Evolutionary conservation across 805 yeast genomes (phyloP).

Genomic region (Candida insectorum): DNA sequence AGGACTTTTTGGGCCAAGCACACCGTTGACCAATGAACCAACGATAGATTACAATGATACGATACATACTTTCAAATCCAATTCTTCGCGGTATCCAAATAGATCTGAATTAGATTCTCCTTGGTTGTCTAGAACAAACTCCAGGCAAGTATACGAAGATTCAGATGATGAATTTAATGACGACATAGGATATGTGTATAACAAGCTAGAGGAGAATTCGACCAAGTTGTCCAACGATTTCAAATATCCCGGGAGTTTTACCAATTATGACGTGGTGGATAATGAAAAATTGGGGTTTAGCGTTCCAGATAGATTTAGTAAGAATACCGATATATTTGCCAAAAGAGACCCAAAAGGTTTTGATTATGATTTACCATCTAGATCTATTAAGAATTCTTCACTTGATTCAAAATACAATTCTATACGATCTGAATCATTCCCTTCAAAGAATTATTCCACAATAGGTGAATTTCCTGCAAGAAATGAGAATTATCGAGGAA

Average conservation of each 20-base stretch:
- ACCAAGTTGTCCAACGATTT: constrained; percentile 4
- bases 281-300: constrained; percentile 1
- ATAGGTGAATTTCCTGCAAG: too few relatives aligned
- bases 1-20: constrained; percentile 15
- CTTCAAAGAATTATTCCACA: too few relatives aligned
- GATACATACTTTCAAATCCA: constrained; percentile 9
- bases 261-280: constrained; percentile 1
- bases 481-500: too few relatives aligned
- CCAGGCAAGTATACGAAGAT: constrained; percentile 5
- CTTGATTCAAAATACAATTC: too few relatives aligned
- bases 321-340: too few relatives aligned
- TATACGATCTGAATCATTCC: too few relatives aligned
- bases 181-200: constrained; percentile 10
- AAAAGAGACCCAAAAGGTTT: too few relatives aligned
- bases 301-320: background rate
- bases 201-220: constrained; percentile 9
- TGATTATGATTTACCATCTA: too few relatives aligned
- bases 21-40: constrained; percentile 28
- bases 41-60: constrained; percentile 33
- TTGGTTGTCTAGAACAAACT: background rate
- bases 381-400: too few relatives aligned
- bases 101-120: background rate
- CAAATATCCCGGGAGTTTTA: constrained; percentile 4
- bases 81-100: background rate
- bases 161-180: constrained; percentile 15